Conservation (phyloP, 306 rosid genomes). For the Ormosia emarginata region DNA sequence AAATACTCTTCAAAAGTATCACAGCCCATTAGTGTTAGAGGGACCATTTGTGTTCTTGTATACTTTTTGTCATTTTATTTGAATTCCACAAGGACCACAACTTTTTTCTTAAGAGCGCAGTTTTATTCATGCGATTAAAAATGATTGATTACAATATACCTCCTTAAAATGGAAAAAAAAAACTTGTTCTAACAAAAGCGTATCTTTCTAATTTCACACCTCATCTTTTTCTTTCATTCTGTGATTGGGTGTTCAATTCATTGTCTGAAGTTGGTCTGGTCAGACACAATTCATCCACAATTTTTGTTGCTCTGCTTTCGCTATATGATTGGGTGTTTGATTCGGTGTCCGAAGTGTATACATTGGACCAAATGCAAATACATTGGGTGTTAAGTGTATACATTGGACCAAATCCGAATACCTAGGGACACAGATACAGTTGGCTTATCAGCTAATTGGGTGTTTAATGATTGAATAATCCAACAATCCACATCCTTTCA, state of each 20-base stretch:
- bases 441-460: background rate
- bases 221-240: background rate
- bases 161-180: background rate
- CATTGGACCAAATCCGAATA: background rate
- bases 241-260: background rate
- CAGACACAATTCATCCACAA: background rate
- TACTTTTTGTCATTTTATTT: background rate
- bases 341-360: background rate
- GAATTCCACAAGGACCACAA: background rate
- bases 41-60: background rate
- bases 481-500: background rate
- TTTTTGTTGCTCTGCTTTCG: background rate
- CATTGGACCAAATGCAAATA: background rate
- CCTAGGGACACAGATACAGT: background rate
- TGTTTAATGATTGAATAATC: background rate
- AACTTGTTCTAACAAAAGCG: background rate
- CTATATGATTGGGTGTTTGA: background rate
- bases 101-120: background rate
- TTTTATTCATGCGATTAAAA: background rate
- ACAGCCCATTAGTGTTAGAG: background rate
- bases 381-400: background rate
- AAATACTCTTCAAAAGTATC: background rate
- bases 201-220: background rate
- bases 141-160: constrained; percentile 7
- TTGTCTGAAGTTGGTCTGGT: background rate